Evolutionary conservation across 129 eudicot species (phyloP), one percentile per base, ranked within the genome.

Genomic region (Scalesia atractyloides): DNA sequence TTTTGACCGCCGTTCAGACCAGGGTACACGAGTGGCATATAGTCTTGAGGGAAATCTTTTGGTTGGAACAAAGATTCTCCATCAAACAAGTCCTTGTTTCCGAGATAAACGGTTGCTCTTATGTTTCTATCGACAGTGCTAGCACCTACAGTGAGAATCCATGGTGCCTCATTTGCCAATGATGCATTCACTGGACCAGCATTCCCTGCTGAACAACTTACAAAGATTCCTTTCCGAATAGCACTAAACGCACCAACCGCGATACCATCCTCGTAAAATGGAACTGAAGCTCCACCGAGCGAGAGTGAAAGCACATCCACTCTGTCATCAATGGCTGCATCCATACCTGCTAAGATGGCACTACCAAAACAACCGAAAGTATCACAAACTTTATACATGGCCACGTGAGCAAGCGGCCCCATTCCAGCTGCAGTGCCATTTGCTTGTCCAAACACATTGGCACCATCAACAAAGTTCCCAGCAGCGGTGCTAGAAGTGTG

Each of bases 321-420:
- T 2, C 84, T 81, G 20, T 81, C 84, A 13, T 54, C 75, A 19
- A 81, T 70, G 5, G 84, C 81, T 18, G 71, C 66, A 68, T 81
- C 84, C 73, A 81, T 75, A 39, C 74, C 84, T 1, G 84, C 84
- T 66, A 81, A 70, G 59, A 81, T 75, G 30, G 79, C 73, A 11
- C 77, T 75, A 24, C 57, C 76, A 0, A 64, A 16, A 65, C 84
- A 81, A 65, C 68, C 68, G 13, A 9, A 2, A 9, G n/a, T 44
- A 60, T 70, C 57, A 64, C 85, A 81, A n/a, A 81, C 85, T 66
- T 81, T 81, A 76, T 81, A 81, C 62, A 76, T 76, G 10, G 85
- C 85, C n/a, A 76, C 10, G 5, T 76, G 81, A 16, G 85, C 85
- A 33, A 76, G 81, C 10, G 81, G 81, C 7, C 73, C 81, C 80